phyloP scores from a whole-genome alignment of 2,329 filamentous ascomycete species.

The Annulohypoxylon truncatum region DNA sequence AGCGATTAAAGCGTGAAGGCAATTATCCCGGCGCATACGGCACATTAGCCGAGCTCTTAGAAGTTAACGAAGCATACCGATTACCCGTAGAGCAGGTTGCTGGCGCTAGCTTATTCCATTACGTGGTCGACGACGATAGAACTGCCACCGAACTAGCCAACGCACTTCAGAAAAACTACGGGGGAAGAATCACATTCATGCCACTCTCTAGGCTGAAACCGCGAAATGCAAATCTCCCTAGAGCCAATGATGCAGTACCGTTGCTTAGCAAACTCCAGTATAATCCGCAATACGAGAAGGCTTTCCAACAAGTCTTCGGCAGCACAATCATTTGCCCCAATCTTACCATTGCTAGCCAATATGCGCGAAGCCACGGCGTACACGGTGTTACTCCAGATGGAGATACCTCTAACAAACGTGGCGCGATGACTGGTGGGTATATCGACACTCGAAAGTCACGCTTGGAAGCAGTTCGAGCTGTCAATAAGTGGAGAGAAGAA shows the following conservation, averaged over 20 bases:
- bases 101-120: slow-evolving; percentile 92
- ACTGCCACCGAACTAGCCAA: slow-evolving; percentile 87
- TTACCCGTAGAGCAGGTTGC: slow-evolving; percentile 93
- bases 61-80: slow-evolving; percentile 85
- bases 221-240: slow-evolving; percentile 79
- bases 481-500: slow-evolving; percentile 79
- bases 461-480: slow-evolving; percentile 82
- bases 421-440: slow-evolving; percentile 94
- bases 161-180: slow-evolving; percentile 79
- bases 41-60: slow-evolving; percentile 90
- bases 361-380: slow-evolving; percentile 90
- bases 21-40: slow-evolving; percentile 90
- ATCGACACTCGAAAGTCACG: slow-evolving; percentile 88
- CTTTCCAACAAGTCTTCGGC: slow-evolving; percentile 94
- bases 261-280: slow-evolving; percentile 87
- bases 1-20: slow-evolving; percentile 81
- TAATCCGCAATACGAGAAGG: slow-evolving; percentile 80
- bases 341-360: slow-evolving; percentile 86
- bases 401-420: slow-evolving; percentile 93
- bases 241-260: slow-evolving; percentile 87
- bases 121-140: slow-evolving; percentile 90
- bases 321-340: slow-evolving; percentile 95
- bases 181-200: slow-evolving; percentile 93
- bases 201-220: slow-evolving; percentile 85
- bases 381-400: slow-evolving; percentile 95